phyloP scores from a whole-genome alignment of 1,284 basidiomycete genomes.

The Irpex lacteus region DNA sequence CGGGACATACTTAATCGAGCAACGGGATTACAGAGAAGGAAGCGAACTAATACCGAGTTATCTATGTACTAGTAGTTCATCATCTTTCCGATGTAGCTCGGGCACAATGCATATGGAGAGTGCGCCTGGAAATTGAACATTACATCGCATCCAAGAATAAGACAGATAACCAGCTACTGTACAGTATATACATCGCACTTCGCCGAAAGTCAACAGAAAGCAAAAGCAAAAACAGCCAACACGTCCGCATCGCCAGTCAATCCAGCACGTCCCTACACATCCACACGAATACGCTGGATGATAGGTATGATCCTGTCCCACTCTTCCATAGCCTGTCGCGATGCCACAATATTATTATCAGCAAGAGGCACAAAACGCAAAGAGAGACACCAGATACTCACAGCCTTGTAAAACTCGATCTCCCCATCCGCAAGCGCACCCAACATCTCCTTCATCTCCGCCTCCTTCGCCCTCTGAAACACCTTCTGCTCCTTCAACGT shows the following conservation, averaged over 20 bases:
- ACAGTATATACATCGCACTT: not conserved
- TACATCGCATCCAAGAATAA: conserved; percentile 15
- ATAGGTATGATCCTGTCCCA: conserved; percentile 89
- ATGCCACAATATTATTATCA: conserved; percentile 5
- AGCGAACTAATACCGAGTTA: no score
- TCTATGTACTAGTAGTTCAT: no score
- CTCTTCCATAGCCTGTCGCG: conserved; percentile 80
- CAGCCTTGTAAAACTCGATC: conserved; percentile 90
- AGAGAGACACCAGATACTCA: conserved; percentile 35
- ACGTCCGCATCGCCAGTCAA: no score
- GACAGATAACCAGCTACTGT: not conserved
- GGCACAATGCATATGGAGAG: no score
- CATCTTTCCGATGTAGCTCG: no score
- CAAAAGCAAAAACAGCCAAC: not conserved
- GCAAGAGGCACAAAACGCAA: not conserved
- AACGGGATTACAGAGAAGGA: no score
- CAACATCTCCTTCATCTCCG: conserved; percentile 95
- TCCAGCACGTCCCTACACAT: conserved; percentile 47
- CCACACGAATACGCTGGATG: conserved; percentile 84
- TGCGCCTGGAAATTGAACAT: no score
- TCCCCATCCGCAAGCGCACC: conserved; percentile 89
- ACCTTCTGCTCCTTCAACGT: conserved; percentile 87
- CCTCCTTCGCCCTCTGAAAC: conserved; percentile 88
- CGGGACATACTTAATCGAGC: no score
- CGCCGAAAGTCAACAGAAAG: not conserved